Evolutionary conservation across 176 grass and related monocot genomes (phyloP).

Genomic region (Tuctoria greenei): DNA sequence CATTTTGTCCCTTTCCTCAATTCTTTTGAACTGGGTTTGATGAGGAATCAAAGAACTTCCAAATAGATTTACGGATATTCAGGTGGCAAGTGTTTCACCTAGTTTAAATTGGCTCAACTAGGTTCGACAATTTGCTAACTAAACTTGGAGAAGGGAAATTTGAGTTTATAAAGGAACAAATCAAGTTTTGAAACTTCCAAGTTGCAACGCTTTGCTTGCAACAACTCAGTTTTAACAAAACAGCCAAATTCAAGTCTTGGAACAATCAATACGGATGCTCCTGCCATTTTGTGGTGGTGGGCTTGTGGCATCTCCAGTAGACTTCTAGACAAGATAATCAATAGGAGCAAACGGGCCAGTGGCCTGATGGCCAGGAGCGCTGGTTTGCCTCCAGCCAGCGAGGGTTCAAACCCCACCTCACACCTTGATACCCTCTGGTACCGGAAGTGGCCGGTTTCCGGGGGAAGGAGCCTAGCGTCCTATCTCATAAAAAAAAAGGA

Average conservation of each 20-base stretch:
- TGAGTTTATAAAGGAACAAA: not conserved
- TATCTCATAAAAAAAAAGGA: too few relatives aligned
- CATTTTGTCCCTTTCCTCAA: not conserved
- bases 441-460: too few relatives aligned
- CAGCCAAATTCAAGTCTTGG: too few relatives aligned
- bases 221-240: not conserved
- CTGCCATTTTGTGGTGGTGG: not conserved
- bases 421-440: too few relatives aligned
- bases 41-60: not conserved
- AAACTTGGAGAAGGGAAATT: not conserved
- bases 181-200: not conserved
- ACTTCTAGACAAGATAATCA: not conserved
- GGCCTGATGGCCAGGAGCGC: too few relatives aligned
- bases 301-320: not conserved
- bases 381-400: too few relatives aligned
- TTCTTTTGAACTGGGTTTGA: not conserved
- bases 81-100: not conserved
- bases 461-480: too few relatives aligned
- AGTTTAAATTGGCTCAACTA: not conserved
- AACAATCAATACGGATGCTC: not conserved
- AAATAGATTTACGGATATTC: not conserved
- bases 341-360: too few relatives aligned
- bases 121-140: not conserved
- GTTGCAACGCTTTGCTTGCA: not conserved
- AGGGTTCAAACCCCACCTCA: too few relatives aligned